A percentile compares a stretch with the other conserved stretches of the same genome.
Evolutionary conservation across 345 rosid species (phyloP).

Genomic region (Bretschneidera sinensis): DNA sequence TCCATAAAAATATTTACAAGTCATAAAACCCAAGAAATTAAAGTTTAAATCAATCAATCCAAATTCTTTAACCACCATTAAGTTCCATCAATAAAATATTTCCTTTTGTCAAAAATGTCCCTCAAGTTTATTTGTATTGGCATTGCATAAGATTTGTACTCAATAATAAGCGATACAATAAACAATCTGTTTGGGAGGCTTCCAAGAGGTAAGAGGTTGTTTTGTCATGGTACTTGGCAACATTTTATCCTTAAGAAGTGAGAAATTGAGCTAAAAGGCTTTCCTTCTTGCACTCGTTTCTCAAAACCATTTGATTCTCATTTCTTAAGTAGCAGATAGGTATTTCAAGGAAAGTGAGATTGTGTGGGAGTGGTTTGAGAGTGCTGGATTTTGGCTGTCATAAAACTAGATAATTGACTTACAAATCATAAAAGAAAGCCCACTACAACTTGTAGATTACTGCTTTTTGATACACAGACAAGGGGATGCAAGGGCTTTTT

Average conservation of each 20-base stretch:
- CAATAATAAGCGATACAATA: neutral
- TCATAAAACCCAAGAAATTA: no score
- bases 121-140: no score
- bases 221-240: no score
- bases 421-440: neutral
- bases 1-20: no score
- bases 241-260: neutral
- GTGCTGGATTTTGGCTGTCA: neutral
- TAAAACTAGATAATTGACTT: neutral
- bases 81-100: no score
- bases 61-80: no score
- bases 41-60: neutral
- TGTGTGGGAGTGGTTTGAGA: neutral
- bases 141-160: neutral
- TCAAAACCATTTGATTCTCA: no score
- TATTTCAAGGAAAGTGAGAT: neutral
- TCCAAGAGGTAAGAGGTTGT: neutral
- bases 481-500: no score
- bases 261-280: neutral
- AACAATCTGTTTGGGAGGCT: no score
- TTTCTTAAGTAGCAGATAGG: neutral
- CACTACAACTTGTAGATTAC: neutral
- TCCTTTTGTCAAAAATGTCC: no score
- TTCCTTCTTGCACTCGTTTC: neutral
- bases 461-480: neutral